These are phyloP conservation scores for Cenchrus fungigraminus DNA, from an alignment of 176 grass and related monocot species.

Conservation along the genomic window DNA sequence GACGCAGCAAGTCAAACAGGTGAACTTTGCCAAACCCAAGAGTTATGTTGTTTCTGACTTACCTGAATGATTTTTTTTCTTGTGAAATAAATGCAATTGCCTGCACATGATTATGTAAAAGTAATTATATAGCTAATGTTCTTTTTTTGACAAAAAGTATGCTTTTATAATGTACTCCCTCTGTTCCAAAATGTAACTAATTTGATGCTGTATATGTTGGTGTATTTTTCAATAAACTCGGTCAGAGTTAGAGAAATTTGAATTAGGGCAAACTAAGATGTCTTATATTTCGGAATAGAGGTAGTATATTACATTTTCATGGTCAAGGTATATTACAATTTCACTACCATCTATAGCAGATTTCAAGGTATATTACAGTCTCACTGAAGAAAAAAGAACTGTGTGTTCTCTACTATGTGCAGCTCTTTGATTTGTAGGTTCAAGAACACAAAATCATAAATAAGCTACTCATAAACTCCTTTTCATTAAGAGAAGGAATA, in stretches of 20 bases:
- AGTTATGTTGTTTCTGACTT: conserved; percentile 24
- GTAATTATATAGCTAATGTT: conserved; percentile 15
- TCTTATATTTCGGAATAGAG: not conserved
- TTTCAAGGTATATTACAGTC: not conserved
- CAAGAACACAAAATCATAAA: conserved; percentile 9
- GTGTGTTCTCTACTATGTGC: not conserved
- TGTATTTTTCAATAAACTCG: not conserved
- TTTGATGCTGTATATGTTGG: not conserved
- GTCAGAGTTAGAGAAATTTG: not conserved
- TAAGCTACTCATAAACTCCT: not conserved
- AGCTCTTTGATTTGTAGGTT: not conserved
- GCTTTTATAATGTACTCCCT: not conserved
- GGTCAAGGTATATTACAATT: conserved; percentile 23
- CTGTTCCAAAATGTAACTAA: not conserved
- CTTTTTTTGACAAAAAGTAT: not conserved
- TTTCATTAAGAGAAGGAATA: not conserved
- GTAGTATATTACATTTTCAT: conserved; percentile 17
- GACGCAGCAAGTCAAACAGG: conserved; percentile 76
- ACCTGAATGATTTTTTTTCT: not conserved
- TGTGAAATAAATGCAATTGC: not conserved
- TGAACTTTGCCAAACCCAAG: conserved; percentile 46
- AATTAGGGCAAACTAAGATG: not conserved
- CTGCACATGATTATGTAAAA: not conserved
- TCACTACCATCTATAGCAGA: not conserved
- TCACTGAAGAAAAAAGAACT: not conserved